Conservation (phyloP, 495 filamentous ascomycete species). For the Pyrenopolyporus hunteri region DNA sequence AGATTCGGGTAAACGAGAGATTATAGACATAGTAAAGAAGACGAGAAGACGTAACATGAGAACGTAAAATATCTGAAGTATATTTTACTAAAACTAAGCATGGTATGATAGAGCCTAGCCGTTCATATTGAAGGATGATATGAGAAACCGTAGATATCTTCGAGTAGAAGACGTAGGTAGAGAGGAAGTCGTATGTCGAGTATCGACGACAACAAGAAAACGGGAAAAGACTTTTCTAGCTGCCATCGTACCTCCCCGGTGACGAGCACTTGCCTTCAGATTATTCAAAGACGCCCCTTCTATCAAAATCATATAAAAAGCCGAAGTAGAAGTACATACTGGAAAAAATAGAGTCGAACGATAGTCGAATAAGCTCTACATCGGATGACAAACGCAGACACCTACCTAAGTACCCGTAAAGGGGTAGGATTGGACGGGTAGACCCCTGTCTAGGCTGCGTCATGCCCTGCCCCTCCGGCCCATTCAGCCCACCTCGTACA, state of each 20-base stretch:
- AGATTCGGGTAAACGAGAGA: constrained; percentile 63
- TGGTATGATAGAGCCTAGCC: neutral
- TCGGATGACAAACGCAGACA: constrained; percentile 17
- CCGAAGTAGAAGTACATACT: too few species aligned
- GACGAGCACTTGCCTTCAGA: too few species aligned
- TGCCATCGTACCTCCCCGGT: constrained; percentile 11
- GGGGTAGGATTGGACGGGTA: constrained; percentile 5
- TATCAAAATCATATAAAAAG: too few species aligned
- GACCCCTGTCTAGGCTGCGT: constrained; percentile 39
- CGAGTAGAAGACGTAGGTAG: too few species aligned
- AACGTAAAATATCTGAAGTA: neutral
- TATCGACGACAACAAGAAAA: too few species aligned
- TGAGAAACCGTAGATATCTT: neutral
- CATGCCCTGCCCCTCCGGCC: constrained; percentile 35
- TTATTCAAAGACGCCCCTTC: too few species aligned
- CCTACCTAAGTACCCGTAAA: constrained; percentile 25
- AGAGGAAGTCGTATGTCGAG: too few species aligned
- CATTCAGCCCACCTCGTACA: constrained; percentile 26
- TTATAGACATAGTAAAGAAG: constrained; percentile 39
- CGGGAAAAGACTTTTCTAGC: neutral
- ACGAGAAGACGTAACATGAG: neutral
- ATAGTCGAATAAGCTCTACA: neutral
- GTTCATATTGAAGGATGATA: neutral
- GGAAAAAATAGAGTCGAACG: constrained; percentile 17
- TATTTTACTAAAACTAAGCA: neutral